Percentiles rank a stretch among this genome's conserved stretches.
Conservation (phyloP, 495 filamentous ascomycete species). For the Bacidia rubella region DNA sequence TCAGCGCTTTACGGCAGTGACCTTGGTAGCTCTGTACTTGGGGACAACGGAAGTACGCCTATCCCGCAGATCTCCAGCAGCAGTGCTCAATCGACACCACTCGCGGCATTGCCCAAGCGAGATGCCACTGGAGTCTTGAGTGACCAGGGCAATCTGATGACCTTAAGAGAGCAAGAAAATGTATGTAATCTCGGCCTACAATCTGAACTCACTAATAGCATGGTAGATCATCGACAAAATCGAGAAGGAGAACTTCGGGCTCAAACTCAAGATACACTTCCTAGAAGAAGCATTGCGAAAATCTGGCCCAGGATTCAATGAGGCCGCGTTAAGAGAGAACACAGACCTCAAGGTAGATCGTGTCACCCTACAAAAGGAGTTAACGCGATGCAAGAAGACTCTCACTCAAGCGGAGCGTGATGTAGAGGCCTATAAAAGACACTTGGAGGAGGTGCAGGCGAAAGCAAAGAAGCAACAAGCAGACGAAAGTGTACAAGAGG, state of each 20-base stretch:
- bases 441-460: constrained; percentile 65
- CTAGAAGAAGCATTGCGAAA: constrained; percentile 78
- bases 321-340: constrained; percentile 80
- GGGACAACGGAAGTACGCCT: constrained; percentile 44
- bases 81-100: constrained; percentile 67
- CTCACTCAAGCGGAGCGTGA: constrained; percentile 67
- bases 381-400: constrained; percentile 69
- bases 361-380: constrained; percentile 73
- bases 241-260: constrained; percentile 89
- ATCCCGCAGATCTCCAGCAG: constrained; percentile 61
- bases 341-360: constrained; percentile 87
- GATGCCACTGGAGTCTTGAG: constrained; percentile 50
- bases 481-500: constrained; percentile 47
- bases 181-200: constrained; percentile 27
- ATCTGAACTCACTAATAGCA: constrained; percentile 1
- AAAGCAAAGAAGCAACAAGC: constrained; percentile 61
- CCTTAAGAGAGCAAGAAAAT: constrained; percentile 85
- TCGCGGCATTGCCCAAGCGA: constrained; percentile 49
- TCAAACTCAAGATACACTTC: constrained; percentile 96
- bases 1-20: constrained; percentile 54
- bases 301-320: constrained; percentile 73
- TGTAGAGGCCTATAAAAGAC: constrained; percentile 60
- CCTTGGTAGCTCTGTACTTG: constrained; percentile 40
- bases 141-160: constrained; percentile 72
- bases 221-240: constrained; percentile 71